Percentiles rank a stretch among this genome's conserved stretches.
Conservation (phyloP, 2,329 filamentous ascomycete genomes). For the Corinectria fuckeliana region DNA sequence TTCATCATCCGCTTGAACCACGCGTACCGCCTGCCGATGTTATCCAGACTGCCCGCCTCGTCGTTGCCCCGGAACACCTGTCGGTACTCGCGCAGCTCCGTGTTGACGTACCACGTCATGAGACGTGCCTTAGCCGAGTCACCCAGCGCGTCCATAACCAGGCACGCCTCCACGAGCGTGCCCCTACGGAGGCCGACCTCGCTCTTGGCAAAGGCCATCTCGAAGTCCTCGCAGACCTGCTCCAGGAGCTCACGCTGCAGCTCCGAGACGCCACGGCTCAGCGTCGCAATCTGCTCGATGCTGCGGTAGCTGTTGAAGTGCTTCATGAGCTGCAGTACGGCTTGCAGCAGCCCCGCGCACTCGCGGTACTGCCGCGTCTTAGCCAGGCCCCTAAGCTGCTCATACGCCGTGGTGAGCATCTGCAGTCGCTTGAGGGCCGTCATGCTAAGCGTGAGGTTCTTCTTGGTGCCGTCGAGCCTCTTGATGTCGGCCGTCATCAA, state of each 20-base stretch:
- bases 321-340: constrained; percentile 95
- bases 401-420: constrained; percentile 99
- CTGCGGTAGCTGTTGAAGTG: constrained; percentile 98
- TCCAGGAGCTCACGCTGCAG: constrained; percentile 91
- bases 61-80: constrained; percentile 96
- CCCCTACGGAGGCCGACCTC: constrained; percentile 75
- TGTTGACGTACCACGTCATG: constrained; percentile 98
- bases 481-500: constrained; percentile 99
- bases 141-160: constrained; percentile 93
- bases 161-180: constrained; percentile 83
- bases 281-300: constrained; percentile 94
- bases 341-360: constrained; percentile 90
- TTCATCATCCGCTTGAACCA: constrained; percentile 98
- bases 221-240: constrained; percentile 99
- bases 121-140: constrained; percentile 83
- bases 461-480: constrained; percentile 93
- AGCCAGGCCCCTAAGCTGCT: constrained; percentile 84
- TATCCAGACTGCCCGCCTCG: constrained; percentile 94
- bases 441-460: constrained; percentile 96
- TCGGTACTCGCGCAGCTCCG: constrained; percentile 91
- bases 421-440: constrained; percentile 95
- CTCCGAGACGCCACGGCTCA: constrained; percentile 92
- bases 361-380: constrained; percentile 91
- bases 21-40: constrained; percentile 91
- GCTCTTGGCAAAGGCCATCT: constrained; percentile 89